Conservation (phyloP, 2,329 filamentous ascomycete genomes). For the Neurospora crassa region DNA sequence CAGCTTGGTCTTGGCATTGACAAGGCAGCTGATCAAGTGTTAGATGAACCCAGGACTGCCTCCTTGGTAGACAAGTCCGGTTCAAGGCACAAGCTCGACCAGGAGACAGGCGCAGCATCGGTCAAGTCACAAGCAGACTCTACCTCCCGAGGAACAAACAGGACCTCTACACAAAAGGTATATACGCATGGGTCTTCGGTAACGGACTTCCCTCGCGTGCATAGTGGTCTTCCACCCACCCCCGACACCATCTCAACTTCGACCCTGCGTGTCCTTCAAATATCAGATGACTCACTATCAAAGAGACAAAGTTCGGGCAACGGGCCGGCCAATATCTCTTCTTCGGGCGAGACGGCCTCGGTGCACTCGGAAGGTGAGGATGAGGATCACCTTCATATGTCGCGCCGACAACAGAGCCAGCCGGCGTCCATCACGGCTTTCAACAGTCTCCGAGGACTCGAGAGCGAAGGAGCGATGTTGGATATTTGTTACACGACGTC, state of each 20-base stretch:
- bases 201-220: slow-evolving; percentile 31
- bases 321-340: slow-evolving; percentile 24
- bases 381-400: slow-evolving; percentile 2
- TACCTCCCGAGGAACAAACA: slow-evolving; percentile 2
- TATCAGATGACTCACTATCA: slow-evolving; percentile 39
- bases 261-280: slow-evolving; percentile 40
- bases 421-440: slow-evolving; percentile 25
- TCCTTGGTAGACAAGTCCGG: not conserved
- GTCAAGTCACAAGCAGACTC: not conserved
- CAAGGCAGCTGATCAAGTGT: not conserved
- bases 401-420: slow-evolving; percentile 12
- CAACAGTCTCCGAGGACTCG: slow-evolving; percentile 21
- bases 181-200: slow-evolving; percentile 35
- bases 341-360: slow-evolving; percentile 23
- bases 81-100: not conserved
- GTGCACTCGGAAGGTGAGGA: slow-evolving; percentile 17
- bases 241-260: slow-evolving; percentile 51
- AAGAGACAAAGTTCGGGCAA: slow-evolving; percentile 21
- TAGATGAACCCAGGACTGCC: not conserved
- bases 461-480: slow-evolving; percentile 18
- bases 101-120: not conserved
- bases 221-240: slow-evolving; percentile 41
- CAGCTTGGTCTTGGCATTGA: slow-evolving; percentile 15
- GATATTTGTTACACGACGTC: slow-evolving; percentile 18
- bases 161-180: slow-evolving; percentile 33